These are phyloP conservation scores for Periglandula ipomoeae DNA, from an alignment of 2,329 filamentous ascomycete genomes.

Conservation along the genomic window DNA sequence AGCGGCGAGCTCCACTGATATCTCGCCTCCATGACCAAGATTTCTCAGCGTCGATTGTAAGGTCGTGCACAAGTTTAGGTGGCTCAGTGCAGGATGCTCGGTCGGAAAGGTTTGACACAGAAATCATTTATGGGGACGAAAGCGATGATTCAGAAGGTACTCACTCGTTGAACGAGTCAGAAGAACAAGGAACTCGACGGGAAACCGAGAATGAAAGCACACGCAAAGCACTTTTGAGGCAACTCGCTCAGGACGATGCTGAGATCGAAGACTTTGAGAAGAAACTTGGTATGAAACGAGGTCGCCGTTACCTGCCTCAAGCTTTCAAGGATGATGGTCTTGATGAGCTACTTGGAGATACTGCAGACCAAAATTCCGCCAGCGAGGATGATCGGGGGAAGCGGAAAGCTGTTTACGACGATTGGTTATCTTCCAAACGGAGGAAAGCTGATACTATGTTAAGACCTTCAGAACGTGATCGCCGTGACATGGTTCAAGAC, in stretches of 20 bases:
- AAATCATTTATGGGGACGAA: slow-evolving; percentile 8
- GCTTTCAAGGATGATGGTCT: slow-evolving; percentile 75
- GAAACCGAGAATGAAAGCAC: slow-evolving; percentile 18
- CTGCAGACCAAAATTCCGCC: slow-evolving; percentile 38
- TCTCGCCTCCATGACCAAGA: background rate
- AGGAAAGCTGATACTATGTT: slow-evolving; percentile 15
- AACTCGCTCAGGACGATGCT: slow-evolving; percentile 70
- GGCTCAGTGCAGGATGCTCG: background rate
- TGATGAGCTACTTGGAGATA: slow-evolving; percentile 63
- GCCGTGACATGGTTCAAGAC: background rate
- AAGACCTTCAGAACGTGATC: slow-evolving; percentile 1
- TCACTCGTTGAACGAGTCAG: slow-evolving; percentile 10
- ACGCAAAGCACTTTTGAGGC: slow-evolving; percentile 29
- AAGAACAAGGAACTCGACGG: slow-evolving; percentile 16
- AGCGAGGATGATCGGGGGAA: slow-evolving; percentile 53
- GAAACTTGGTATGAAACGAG: slow-evolving; percentile 71
- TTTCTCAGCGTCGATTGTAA: background rate
- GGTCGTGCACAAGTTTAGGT: background rate
- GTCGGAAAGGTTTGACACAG: background rate
- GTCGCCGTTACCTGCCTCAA: slow-evolving; percentile 63
- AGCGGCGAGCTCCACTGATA: background rate
- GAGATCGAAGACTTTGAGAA: slow-evolving; percentile 84
- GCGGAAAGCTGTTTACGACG: slow-evolving; percentile 45
- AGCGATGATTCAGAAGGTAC: slow-evolving; percentile 6
- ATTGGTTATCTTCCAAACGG: slow-evolving; percentile 52